Conservation (phyloP, 2,329 filamentous ascomycete species). For the Ploettnerulaceae sp. region DNA sequence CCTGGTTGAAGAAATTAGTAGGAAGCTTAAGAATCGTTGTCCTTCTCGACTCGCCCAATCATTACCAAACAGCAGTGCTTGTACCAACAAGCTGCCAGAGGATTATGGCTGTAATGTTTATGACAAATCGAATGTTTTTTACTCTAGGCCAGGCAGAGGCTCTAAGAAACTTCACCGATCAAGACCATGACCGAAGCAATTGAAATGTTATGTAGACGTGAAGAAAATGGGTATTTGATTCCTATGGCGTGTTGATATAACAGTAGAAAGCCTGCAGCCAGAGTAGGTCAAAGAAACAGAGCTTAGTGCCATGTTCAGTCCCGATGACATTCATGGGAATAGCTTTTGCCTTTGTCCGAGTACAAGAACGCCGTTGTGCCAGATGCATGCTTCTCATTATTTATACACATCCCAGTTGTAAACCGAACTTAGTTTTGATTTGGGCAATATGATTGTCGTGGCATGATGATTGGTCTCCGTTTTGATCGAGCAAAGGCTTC, state of each 20-base stretch:
- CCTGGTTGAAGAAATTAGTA: no score
- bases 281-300: not conserved
- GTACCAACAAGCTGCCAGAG: no score
- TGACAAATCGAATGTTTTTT: no score
- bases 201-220: no score
- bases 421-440: constrained; percentile 9
- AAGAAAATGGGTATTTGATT: constrained; percentile 9
- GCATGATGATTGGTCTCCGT: constrained; percentile 66
- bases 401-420: constrained; percentile 1
- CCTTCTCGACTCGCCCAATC: no score
- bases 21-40: no score
- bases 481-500: constrained; percentile 73
- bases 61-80: no score
- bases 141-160: no score
- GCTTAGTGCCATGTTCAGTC: not conserved
- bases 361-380: constrained; percentile 19
- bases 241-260: constrained; percentile 8
- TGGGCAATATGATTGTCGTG: constrained; percentile 25
- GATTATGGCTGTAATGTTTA: no score
- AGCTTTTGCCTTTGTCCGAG: constrained; percentile 1
- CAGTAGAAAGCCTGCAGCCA: not conserved
- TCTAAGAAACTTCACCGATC: no score
- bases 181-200: not conserved
- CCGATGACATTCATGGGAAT: not conserved
- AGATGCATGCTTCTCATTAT: constrained; percentile 1